A percentile compares a stretch with the other conserved stretches of the same genome.
Evolutionary conservation across 371 early-diverging fungal species (phyloP).

Genomic region (Haplosporangium sp.): DNA sequence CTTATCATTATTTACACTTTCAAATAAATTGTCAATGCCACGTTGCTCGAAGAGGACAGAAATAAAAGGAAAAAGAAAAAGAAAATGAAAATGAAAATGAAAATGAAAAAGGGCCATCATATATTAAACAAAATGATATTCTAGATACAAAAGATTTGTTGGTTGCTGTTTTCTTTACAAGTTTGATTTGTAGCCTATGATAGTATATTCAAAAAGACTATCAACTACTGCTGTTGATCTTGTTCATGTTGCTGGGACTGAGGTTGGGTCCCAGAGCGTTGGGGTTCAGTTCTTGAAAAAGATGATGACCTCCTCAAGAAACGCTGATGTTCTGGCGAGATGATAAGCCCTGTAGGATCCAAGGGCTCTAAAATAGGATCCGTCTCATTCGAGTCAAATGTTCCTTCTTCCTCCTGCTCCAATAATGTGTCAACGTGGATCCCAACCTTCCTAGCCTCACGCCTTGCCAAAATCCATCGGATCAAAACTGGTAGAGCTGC

Average conservation of each 20-base stretch:
- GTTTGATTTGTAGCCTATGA: no score
- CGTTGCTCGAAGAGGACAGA: no score
- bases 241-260: background rate
- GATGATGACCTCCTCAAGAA: constrained; percentile 18
- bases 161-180: no score
- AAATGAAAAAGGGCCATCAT: no score
- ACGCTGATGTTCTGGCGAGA: constrained; percentile 42
- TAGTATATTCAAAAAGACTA: no score
- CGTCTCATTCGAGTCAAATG: background rate
- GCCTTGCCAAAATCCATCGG: constrained; percentile 41
- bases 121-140: no score
- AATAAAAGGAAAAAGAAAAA: no score
- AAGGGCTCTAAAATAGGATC: constrained; percentile 47
- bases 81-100: no score
- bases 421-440: constrained; percentile 22
- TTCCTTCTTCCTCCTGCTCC: constrained; percentile 31
- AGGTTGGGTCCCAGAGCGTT: background rate
- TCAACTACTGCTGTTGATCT: background rate
- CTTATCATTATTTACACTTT: no score
- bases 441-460: constrained; percentile 47
- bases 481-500: constrained; percentile 45
- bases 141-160: no score
- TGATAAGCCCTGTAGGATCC: constrained; percentile 52
- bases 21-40: no score
- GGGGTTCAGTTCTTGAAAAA: constrained; percentile 6